A percentile compares a stretch with the other conserved stretches of the same genome.
Evolutionary conservation across 768 basidiomycete species (phyloP).

Genomic region (Kwoniella mangroviensis): DNA sequence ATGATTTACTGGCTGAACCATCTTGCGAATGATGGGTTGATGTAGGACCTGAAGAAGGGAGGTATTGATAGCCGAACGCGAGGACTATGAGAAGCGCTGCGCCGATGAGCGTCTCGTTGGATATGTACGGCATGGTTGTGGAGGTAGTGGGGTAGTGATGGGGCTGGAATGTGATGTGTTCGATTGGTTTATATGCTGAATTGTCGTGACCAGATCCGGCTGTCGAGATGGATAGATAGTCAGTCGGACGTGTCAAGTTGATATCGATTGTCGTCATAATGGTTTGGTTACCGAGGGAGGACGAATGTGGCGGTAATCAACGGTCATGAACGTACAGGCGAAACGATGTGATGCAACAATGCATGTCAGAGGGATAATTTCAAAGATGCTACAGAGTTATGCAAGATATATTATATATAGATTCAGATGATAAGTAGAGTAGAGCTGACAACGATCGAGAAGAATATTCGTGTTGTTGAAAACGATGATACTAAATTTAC

Average conservation of each 20-base stretch:
- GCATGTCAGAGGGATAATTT: neutral
- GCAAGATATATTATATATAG: neutral
- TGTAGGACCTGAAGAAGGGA: constrained; percentile 21
- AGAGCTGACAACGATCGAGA: neutral
- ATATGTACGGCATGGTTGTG: constrained; percentile 54
- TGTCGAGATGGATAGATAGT: neutral
- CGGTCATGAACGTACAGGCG: too few species aligned
- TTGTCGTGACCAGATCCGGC: neutral
- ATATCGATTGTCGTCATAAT: neutral
- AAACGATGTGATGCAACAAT: too few species aligned
- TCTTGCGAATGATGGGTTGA: neutral
- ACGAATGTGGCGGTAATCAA: neutral
- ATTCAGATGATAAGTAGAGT: neutral
- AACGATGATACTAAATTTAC: neutral
- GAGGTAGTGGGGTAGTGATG: neutral
- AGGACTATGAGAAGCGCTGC: constrained; percentile 44
- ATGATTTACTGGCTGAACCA: neutral
- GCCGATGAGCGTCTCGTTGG: constrained; percentile 47
- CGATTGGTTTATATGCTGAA: neutral
- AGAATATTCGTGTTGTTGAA: too few species aligned
- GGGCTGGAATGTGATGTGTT: neutral
- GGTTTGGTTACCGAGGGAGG: too few species aligned
- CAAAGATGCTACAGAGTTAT: neutral
- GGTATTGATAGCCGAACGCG: constrained; percentile 44
- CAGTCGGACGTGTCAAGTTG: neutral